Evolutionary conservation across 1,139 yeast genomes (phyloP).

Genomic region (Geotrichum citri-aurantii): DNA sequence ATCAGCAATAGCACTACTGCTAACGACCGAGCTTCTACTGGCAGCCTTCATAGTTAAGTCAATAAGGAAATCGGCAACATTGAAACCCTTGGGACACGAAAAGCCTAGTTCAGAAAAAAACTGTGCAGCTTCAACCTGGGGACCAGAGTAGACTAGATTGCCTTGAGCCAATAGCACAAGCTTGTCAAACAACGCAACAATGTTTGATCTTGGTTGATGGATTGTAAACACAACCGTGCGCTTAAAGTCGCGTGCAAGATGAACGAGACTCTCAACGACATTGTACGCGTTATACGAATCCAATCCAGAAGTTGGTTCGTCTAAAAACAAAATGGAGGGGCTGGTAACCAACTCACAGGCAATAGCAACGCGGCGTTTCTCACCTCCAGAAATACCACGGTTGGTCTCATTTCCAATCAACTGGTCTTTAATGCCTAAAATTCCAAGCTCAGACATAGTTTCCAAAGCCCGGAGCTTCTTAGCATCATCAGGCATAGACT

Average conservation of each 20-base stretch:
- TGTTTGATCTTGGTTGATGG: conserved; percentile 97
- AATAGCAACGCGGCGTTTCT: conserved; percentile 74
- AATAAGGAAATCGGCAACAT: conserved; percentile 86
- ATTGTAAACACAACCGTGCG: conserved; percentile 89
- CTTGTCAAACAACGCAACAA: conserved; percentile 84
- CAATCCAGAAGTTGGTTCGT: conserved; percentile 92
- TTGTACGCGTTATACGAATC: conserved; percentile 92
- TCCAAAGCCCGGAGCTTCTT: conserved; percentile 78
- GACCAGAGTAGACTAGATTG: conserved; percentile 77
- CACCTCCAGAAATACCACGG: conserved; percentile 94
- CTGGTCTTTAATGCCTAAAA: conserved; percentile 73
- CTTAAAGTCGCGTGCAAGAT: conserved; percentile 70
- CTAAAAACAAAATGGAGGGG: conserved; percentile 66
- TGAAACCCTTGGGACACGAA: conserved; percentile 81
- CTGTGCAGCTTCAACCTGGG: conserved; percentile 48
- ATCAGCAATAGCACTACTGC: conserved; percentile 12
- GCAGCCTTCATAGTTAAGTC: conserved; percentile 74
- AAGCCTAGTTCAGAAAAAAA: conserved; percentile 74
- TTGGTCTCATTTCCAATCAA: conserved; percentile 83
- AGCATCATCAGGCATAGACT: conserved; percentile 62
- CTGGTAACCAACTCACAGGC: conserved; percentile 69
- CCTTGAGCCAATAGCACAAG: conserved; percentile 79
- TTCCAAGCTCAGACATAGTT: conserved; percentile 79
- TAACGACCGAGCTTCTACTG: background rate
- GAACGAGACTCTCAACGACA: conserved; percentile 78